Percentiles rank a stretch among this genome's conserved stretches.
Conservation (phyloP, 2,329 filamentous ascomycete species). For the Hymenoscyphus fructigenus region DNA sequence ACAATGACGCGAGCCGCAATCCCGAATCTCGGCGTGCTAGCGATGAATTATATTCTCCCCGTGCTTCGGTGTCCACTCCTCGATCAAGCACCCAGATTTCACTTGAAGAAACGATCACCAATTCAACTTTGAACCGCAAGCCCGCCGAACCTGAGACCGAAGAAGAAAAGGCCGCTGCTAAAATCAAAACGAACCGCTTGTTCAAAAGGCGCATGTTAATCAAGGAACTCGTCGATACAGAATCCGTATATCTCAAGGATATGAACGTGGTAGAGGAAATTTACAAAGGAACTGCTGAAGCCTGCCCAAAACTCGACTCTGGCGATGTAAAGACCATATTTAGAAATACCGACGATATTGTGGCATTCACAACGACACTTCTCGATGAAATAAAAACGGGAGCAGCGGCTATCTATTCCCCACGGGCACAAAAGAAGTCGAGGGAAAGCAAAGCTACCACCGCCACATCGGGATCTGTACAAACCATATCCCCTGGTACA, state of each 20-base stretch:
- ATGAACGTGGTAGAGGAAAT: constrained; percentile 98
- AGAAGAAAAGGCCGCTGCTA: constrained; percentile 44
- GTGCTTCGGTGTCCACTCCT: constrained; percentile 34
- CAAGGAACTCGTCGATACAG: constrained; percentile 90
- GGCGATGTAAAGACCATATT: constrained; percentile 91
- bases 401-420: constrained; percentile 74
- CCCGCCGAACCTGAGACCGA: constrained; percentile 19
- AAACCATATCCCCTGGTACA: constrained; percentile 16
- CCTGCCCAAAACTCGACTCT: constrained; percentile 73
- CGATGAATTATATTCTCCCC: constrained; percentile 33
- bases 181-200: constrained; percentile 67
- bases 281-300: constrained; percentile 88
- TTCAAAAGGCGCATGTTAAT: constrained; percentile 80
- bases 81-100: constrained; percentile 36
- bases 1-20: constrained; percentile 24
- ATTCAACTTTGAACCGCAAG: constrained; percentile 9
- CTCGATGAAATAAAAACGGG: constrained; percentile 78
- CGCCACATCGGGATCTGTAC: constrained; percentile 8
- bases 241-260: constrained; percentile 85
- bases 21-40: constrained; percentile 33
- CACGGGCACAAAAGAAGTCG: constrained; percentile 41
- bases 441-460: constrained; percentile 39
- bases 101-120: constrained; percentile 22
- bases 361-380: constrained; percentile 80
- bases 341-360: constrained; percentile 87